Evolutionary conservation across 768 basidiomycete genomes (phyloP).

Genomic region (Myochromella boudieri): DNA sequence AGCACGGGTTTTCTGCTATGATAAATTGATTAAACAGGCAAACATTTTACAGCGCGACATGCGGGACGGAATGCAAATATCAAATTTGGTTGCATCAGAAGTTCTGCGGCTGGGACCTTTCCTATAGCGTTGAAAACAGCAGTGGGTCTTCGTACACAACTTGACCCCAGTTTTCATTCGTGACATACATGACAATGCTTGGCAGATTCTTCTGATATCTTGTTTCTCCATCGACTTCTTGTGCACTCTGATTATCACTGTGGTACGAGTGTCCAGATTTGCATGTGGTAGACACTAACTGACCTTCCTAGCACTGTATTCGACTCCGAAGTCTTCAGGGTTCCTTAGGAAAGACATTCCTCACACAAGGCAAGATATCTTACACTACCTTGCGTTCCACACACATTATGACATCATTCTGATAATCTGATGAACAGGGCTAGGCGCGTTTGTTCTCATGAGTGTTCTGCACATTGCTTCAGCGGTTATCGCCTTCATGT

Average conservation of each 20-base stretch:
- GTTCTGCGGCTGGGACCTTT: background rate
- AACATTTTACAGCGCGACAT: background rate
- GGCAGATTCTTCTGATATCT: conserved; percentile 16
- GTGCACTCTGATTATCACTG: conserved; percentile 17
- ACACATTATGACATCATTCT: background rate
- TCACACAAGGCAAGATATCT: conserved; percentile 18
- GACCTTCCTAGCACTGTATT: conserved; percentile 21
- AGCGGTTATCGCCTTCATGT: conserved; percentile 18
- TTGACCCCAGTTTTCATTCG: too few relatives aligned
- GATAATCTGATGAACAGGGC: conserved; percentile 6
- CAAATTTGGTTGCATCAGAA: background rate
- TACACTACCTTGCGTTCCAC: background rate
- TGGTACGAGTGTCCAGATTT: conserved; percentile 8
- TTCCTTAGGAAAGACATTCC: conserved; percentile 20
- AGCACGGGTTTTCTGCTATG: conserved; percentile 6
- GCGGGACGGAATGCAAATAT: background rate
- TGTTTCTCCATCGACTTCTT: conserved; percentile 21
- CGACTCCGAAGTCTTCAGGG: conserved; percentile 23
- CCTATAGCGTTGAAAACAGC: conserved; percentile 3
- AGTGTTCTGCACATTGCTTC: conserved; percentile 17
- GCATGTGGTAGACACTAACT: background rate
- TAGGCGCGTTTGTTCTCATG: conserved; percentile 20
- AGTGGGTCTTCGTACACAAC: conserved; percentile 7
- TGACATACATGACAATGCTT: background rate
- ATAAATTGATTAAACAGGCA: too few relatives aligned